Evolutionary conservation across 768 basidiomycete genomes (phyloP).

Genomic region (Auricularia heimuer): DNA sequence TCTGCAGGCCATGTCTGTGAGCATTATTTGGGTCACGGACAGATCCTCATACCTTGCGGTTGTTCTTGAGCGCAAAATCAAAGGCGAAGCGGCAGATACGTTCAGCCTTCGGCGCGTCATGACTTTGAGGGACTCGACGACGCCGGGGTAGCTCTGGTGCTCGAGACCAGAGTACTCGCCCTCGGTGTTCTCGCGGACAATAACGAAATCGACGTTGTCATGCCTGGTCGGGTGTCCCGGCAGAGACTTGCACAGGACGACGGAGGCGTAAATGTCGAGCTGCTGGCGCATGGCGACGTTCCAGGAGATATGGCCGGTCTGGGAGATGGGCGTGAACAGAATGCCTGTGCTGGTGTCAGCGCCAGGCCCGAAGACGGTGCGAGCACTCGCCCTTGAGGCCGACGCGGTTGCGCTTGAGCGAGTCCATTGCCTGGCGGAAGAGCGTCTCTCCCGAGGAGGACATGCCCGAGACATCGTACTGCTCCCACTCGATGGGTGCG

Average conservation of each 20-base stretch:
- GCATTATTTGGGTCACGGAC: slow-evolving; percentile 1
- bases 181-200: slow-evolving; percentile 99
- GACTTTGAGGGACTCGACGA: slow-evolving; percentile 96
- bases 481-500: slow-evolving; percentile 98
- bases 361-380: slow-evolving; percentile 2
- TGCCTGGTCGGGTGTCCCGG: slow-evolving; percentile 95
- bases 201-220: slow-evolving; percentile 93
- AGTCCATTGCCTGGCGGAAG: slow-evolving; percentile 97
- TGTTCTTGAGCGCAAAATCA: slow-evolving; percentile 97
- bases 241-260: slow-evolving; percentile 96
- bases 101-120: slow-evolving; percentile 91
- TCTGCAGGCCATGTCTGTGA: slow-evolving; percentile 35
- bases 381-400: slow-evolving; percentile 82
- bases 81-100: slow-evolving; percentile 96
- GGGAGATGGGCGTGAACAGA: slow-evolving; percentile 95
- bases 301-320: slow-evolving; percentile 96
- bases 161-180: slow-evolving; percentile 99
- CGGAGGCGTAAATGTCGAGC: slow-evolving; percentile 97
- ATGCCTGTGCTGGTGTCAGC: slow-evolving; percentile 51
- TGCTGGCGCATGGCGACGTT: slow-evolving; percentile 99
- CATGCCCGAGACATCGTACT: slow-evolving; percentile 95
- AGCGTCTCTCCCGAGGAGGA: slow-evolving; percentile 88
- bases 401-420: slow-evolving; percentile 92
- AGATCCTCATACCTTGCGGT: slow-evolving; percentile 64
- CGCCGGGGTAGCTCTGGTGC: slow-evolving; percentile 96